Conservation (phyloP, 371 early-diverging fungal genomes). For the Mucor ambiguus region DNA sequence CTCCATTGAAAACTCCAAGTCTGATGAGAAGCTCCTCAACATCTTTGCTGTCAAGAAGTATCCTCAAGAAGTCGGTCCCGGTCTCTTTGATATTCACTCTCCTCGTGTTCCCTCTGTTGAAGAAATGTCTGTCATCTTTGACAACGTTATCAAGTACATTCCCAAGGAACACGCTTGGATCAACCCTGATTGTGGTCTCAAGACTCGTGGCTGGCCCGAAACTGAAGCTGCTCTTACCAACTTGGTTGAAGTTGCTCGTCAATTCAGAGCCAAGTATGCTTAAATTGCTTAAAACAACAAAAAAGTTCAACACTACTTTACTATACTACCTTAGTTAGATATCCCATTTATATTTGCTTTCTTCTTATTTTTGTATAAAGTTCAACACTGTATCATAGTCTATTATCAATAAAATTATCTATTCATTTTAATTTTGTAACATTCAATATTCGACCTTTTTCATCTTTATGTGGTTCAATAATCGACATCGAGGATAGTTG, state of each 20-base stretch:
- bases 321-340: conserved; percentile 14
- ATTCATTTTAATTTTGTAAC: conserved; percentile 14
- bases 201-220: conserved; percentile 95
- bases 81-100: conserved; percentile 88
- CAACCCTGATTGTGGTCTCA: conserved; percentile 98
- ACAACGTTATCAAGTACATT: conserved; percentile 78
- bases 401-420: conserved; percentile 10
- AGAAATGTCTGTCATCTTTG: conserved; percentile 87
- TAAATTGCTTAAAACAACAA: conserved; percentile 12
- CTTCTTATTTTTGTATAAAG: conserved; percentile 20
- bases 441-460: conserved; percentile 1
- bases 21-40: conserved; percentile 89
- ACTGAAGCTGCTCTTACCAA: conserved; percentile 86
- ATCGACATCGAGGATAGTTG: too few species aligned
- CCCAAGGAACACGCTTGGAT: conserved; percentile 85
- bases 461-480: not conserved
- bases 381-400: conserved; percentile 34
- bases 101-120: conserved; percentile 91
- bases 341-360: conserved; percentile 6
- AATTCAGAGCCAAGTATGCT: conserved; percentile 56
- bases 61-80: conserved; percentile 93
- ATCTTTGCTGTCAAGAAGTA: conserved; percentile 87
- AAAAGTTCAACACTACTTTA: conserved; percentile 28
- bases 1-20: conserved; percentile 97
- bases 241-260: conserved; percentile 82